phyloP scores from a whole-genome alignment of 2,329 filamentous ascomycete species.

The Pseudohalonectria lignicola region DNA sequence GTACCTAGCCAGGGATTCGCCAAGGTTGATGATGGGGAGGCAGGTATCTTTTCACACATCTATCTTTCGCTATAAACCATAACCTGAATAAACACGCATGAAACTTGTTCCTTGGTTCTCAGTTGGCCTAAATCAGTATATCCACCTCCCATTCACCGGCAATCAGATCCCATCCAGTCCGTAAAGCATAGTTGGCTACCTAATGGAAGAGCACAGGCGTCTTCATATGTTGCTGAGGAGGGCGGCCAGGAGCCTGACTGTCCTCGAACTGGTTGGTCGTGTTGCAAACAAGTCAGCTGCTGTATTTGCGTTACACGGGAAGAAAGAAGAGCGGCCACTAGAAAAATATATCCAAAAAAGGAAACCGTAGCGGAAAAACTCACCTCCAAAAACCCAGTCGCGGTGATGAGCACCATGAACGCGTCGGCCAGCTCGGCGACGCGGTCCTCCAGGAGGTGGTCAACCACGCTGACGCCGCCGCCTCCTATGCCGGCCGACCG shows the following conservation, averaged over 20 bases:
- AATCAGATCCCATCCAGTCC: too few species aligned
- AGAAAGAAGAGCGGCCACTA: neutral
- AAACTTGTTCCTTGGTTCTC: too few species aligned
- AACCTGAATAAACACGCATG: too few species aligned
- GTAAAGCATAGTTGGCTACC: too few species aligned
- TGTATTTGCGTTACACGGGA: too few species aligned
- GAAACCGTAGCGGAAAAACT: slow-evolving; percentile 17
- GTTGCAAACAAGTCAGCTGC: too few species aligned
- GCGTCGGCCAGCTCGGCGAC: slow-evolving; percentile 73
- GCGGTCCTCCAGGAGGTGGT: slow-evolving; percentile 40
- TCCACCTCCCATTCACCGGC: too few species aligned
- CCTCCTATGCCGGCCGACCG: slow-evolving; percentile 65
- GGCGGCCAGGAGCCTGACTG: slow-evolving; percentile 15
- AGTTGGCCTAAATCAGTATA: too few species aligned
- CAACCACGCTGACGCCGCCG: slow-evolving; percentile 23
- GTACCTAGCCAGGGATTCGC: too few species aligned
- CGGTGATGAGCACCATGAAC: slow-evolving; percentile 70
- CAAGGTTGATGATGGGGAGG: too few species aligned
- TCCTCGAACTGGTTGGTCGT: slow-evolving; percentile 25
- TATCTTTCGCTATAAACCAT: too few species aligned
- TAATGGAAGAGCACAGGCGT: slow-evolving; percentile 29
- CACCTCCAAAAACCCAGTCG: slow-evolving; percentile 81
- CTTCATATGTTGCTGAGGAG: slow-evolving; percentile 13
- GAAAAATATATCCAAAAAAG: slow-evolving; percentile 2
- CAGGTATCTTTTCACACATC: too few species aligned